Evolutionary conservation across 169 alveolate species (phyloP), one percentile per base, ranked within the genome.

Genomic region (Condylostoma magnum): DNA sequence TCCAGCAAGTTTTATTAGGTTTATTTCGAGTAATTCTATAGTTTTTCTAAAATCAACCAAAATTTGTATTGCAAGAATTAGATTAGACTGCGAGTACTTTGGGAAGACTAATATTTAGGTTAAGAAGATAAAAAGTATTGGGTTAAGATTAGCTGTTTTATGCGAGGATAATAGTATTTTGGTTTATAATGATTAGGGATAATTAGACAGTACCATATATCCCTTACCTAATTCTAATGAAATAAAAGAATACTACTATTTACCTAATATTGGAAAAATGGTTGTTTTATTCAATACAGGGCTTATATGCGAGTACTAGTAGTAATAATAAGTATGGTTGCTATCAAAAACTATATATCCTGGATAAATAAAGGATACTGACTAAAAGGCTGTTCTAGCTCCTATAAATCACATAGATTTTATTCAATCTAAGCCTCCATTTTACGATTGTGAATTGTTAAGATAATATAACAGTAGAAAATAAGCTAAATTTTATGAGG

Each of bases 201-300:
- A 54, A 37, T 50, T 52, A n/a, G 6, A 63, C 30, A 25, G 82
- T 0, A 81, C 82, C 10, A 76, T 81, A 15, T 81, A 81, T 58
- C 89, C 89, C 6, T 84, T 84, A 0, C 89, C 89, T 6, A 63
- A 80, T 4, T 84, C 89, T 0, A 65, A 75, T 25, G 80, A 66
- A 18, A 69, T 81, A 2, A 71, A 50, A 48, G 44, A 36, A 8
- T 28, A 76, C 4, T n/a, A 41, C 10, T 81, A 63, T 43, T 48
- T 75, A 57, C 55, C 51, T 65, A 48, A 33, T 3, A 46, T 76
- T 2, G 55, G 52, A 4, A 54, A 79, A 43, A 56, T 81, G 25
- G 56, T 81, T 37, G 46, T 81, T 18, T 69, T 81, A 1, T 58
- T 81, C 4, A 43, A 56, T n/a, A 58, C 82, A 10, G 89, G 89